Percentiles rank a stretch among this genome's conserved stretches.
Evolutionary conservation across 1,284 basidiomycete genomes (phyloP).

Genomic region (Cutaneotrichosporon cutaneum): DNA sequence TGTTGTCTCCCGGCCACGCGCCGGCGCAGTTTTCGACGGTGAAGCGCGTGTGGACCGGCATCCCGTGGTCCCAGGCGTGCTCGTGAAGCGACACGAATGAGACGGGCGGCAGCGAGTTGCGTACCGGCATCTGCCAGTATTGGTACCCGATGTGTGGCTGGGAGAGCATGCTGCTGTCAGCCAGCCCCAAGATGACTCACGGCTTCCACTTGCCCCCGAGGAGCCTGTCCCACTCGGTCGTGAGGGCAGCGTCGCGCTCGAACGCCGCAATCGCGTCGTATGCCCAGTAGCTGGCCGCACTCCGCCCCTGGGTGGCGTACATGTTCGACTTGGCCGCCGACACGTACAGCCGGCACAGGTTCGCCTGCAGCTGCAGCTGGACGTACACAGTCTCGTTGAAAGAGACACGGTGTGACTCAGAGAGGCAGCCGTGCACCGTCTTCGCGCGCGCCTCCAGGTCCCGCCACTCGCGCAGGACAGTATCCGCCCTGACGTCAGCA

Average conservation of each 20-base stretch:
- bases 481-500: slow-evolving; percentile 58
- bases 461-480: slow-evolving; percentile 58
- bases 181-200: slow-evolving; percentile 18
- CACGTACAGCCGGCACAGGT: slow-evolving; percentile 61
- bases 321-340: slow-evolving; percentile 59
- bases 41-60: slow-evolving; percentile 59
- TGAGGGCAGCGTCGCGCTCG: slow-evolving; percentile 29
- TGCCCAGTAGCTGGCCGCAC: slow-evolving; percentile 62
- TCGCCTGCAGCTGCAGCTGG: slow-evolving; percentile 56
- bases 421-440: slow-evolving; percentile 60
- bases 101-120: slow-evolving; percentile 54
- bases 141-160: slow-evolving; percentile 54
- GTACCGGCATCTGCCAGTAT: slow-evolving; percentile 70
- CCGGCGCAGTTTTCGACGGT: slow-evolving; percentile 62
- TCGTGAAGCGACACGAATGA: slow-evolving; percentile 20
- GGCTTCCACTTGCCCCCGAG: slow-evolving; percentile 57
- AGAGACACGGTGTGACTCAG: slow-evolving; percentile 57
- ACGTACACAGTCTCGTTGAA: slow-evolving; percentile 69
- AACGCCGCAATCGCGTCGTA: slow-evolving; percentile 57
- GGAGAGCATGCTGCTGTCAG: slow-evolving; percentile 61
- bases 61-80: slow-evolving; percentile 6
- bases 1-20: slow-evolving; percentile 46
- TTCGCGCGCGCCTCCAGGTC: slow-evolving; percentile 58
- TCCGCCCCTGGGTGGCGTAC: slow-evolving; percentile 63
- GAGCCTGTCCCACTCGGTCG: slow-evolving; percentile 60